phyloP scores from a whole-genome alignment of 257 asterid genomes.

The Nicotiana sylvestris region DNA sequence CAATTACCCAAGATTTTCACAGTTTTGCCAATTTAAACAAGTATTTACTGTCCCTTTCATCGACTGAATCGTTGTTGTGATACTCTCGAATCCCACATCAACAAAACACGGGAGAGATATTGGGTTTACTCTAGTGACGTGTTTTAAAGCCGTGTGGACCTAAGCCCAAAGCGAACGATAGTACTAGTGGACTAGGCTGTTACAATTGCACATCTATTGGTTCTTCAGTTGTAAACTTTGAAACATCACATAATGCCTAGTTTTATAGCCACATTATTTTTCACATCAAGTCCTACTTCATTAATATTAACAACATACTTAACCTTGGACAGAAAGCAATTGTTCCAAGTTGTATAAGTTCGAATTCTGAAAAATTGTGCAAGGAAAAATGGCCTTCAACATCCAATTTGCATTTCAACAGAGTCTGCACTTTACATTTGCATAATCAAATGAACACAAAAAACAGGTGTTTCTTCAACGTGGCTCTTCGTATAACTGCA shows the following conservation, averaged over 20 bases:
- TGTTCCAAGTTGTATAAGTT: neutral
- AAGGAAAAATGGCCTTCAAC: neutral
- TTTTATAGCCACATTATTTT: neutral
- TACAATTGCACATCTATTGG: neutral
- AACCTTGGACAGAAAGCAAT: neutral
- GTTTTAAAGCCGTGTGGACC: too few species aligned
- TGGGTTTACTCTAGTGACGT: too few species aligned
- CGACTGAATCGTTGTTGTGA: too few species aligned
- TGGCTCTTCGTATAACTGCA: neutral
- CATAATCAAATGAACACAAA: neutral
- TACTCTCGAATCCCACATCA: too few species aligned
- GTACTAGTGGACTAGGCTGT: too few species aligned
- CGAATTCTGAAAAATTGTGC: neutral
- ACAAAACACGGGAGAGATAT: too few species aligned
- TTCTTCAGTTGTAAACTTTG: neutral
- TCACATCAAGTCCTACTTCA: neutral
- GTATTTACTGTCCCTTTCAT: too few species aligned
- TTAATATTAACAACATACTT: neutral
- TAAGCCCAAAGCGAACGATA: too few species aligned
- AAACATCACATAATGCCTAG: conserved; percentile 2
- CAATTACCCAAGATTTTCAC: too few species aligned
- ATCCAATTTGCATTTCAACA: conserved; percentile 10
- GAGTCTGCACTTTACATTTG: conserved; percentile 6
- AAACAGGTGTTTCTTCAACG: neutral
- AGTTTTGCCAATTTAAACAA: too few species aligned